Base-by-base conservation (phyloP, 2,329 filamentous ascomycete species). In the Exserohilum turcica region DNA sequence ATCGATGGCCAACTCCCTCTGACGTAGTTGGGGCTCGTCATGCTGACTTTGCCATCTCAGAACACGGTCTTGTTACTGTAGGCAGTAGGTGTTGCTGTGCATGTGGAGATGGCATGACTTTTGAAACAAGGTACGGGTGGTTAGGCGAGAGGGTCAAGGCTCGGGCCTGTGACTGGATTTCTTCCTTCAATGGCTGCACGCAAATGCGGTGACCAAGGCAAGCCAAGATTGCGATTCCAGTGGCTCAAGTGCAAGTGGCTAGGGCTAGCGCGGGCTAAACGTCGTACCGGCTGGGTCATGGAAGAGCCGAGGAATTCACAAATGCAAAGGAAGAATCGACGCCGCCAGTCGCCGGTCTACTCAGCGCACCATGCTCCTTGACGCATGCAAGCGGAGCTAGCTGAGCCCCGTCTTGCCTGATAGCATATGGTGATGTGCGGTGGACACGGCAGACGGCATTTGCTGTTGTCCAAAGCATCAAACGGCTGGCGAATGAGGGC, bases 1-100 rank as follows among this genome's bases (percentile, higher is more conserved):
- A 52, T 47, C 42, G 43, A 44, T 29, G 43, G 21, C 28, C 43
- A 29, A 29, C 48, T 28, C 28, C 28, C 35, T 32, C 42, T 52
- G 48, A 52, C 48, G 48, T 52, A 52, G 43, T 47, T 52, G 16
- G 29, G 19, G 24, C 13, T 52, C 43, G 49, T 52, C 49, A 52
- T 48, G 7, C 35, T 53, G 45, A 29, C 21, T 44, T 44, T 40
- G 39, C 31, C 38, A 53, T 53, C 19, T 29, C 45, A 40, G 7
- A 24, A 43, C 24, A 10, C 36, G 19, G 24, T 19, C 10, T 12
- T 36, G 36, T 27, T 19, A n/a, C 28, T 24, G 13, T 10, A 19
- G 9, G 15, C 28, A n/a, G 13, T 10, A 19, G 9, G 15, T 24
- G n/a, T 19, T 38, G 10, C 28, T n/a, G 10, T 18, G n/a, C 29